Conservation (phyloP, 2,329 filamentous ascomycete genomes). For the Sarocladiaceae sp. region DNA sequence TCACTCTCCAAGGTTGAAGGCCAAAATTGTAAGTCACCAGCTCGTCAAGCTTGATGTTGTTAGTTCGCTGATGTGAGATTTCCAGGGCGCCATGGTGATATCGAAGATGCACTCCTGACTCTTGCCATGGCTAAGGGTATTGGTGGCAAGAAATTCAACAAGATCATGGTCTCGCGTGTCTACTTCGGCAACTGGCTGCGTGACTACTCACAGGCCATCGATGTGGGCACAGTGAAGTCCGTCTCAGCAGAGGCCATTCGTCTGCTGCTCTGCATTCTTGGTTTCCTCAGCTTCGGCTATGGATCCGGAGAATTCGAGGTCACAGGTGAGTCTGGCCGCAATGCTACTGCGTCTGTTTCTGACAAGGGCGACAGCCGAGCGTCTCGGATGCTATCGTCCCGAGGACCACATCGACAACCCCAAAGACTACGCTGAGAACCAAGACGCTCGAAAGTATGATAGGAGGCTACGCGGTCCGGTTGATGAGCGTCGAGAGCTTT, state of each 20-base stretch:
- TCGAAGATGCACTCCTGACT: conserved; percentile 82
- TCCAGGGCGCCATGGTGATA: conserved; percentile 79
- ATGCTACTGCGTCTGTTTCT: not conserved
- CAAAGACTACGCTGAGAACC: conserved; percentile 83
- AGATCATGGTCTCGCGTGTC: conserved; percentile 80
- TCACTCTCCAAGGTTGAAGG: conserved; percentile 77
- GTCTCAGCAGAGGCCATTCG: conserved; percentile 89
- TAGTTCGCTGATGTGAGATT: not conserved
- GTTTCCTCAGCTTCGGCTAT: conserved; percentile 85
- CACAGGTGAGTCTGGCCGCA: conserved; percentile 35
- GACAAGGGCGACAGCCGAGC: conserved; percentile 45
- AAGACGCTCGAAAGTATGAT: conserved; percentile 81
- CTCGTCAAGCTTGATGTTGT: not conserved
- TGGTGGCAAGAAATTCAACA: conserved; percentile 75
- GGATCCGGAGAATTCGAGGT: conserved; percentile 83
- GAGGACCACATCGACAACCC: conserved; percentile 76
- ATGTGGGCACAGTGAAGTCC: conserved; percentile 86
- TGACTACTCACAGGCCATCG: conserved; percentile 91
- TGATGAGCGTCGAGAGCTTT: conserved; percentile 73
- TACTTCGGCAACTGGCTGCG: conserved; percentile 96
- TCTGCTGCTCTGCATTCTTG: conserved; percentile 81
- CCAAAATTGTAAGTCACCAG: conserved; percentile 61
- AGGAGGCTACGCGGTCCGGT: conserved; percentile 75
- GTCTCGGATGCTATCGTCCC: conserved; percentile 78
- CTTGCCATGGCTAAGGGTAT: conserved; percentile 54